Evolutionary conservation across 139 green algal species (phyloP).

Genomic region (Volvox africanus): DNA sequence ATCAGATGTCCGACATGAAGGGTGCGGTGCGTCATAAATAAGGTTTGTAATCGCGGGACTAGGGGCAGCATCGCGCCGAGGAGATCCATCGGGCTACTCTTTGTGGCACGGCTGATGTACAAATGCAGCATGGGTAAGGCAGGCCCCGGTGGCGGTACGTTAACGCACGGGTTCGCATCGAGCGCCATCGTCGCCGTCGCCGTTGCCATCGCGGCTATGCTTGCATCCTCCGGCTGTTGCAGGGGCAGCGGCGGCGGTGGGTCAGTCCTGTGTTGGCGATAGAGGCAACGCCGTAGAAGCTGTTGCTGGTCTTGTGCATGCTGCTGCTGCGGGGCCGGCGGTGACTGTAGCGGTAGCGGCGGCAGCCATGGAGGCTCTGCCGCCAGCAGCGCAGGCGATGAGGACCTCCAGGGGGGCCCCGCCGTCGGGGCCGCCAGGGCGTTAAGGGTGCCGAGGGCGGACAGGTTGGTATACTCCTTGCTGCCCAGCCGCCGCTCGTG

Average conservation of each 20-base stretch:
- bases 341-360: too few relatives aligned
- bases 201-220: too few relatives aligned
- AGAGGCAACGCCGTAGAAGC: neutral
- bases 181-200: too few relatives aligned
- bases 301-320: too few relatives aligned
- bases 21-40: neutral
- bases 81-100: neutral
- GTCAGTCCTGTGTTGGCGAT: neutral
- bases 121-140: slow-evolving; percentile 22
- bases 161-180: neutral
- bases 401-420: neutral
- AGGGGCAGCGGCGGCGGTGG: too few relatives aligned
- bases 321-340: neutral
- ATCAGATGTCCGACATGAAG: neutral
- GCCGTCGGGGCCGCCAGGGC: neutral
- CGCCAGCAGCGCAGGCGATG: neutral
- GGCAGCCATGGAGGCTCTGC: too few relatives aligned
- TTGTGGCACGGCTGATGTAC: neutral
- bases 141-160: slow-evolving; percentile 9
- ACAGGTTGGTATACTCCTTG: too few relatives aligned
- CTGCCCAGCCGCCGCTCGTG: too few relatives aligned
- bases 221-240: too few relatives aligned
- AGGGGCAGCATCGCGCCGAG: slow-evolving; percentile 27
- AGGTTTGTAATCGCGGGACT: neutral
- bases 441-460: neutral